A percentile compares a stretch with the other conserved stretches of the same genome.
These are phyloP conservation scores for Puccinellia tenuiflora DNA, from an alignment of 176 grass and related monocot species.

Conservation along the genomic window DNA sequence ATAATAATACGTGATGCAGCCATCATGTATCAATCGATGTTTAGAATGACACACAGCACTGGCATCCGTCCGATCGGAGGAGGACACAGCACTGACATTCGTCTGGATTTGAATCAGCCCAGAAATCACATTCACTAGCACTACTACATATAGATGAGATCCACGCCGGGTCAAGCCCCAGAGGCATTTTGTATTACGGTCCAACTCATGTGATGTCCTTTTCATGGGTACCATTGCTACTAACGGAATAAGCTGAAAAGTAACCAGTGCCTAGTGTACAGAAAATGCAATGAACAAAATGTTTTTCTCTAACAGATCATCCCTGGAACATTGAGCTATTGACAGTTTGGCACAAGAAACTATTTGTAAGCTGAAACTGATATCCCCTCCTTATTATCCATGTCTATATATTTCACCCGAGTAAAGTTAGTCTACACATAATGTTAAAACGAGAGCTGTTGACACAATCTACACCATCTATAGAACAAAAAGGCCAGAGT, in stretches of 20 bases:
- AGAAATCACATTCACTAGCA: neutral
- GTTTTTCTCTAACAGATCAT: neutral
- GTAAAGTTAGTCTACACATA: neutral
- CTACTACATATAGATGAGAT: neutral
- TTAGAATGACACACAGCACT: neutral
- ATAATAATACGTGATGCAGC: neutral
- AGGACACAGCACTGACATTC: neutral
- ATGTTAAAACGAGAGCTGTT: neutral
- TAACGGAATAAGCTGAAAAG: neutral
- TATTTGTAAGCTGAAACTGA: neutral
- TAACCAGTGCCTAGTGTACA: neutral
- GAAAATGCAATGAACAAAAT: neutral
- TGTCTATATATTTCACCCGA: constrained; percentile 10
- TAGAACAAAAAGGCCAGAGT: neutral
- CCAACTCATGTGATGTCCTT: neutral
- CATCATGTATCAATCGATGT: neutral
- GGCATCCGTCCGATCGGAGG: neutral
- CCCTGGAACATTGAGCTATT: neutral
- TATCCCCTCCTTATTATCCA: constrained; percentile 7
- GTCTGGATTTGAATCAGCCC: neutral
- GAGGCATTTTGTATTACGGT: neutral
- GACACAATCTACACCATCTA: neutral
- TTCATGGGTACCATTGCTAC: neutral
- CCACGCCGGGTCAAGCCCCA: neutral
- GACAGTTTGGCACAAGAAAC: neutral